phyloP scores from a whole-genome alignment of 2,329 filamentous ascomycete species.

The Fusarium lateritium region DNA sequence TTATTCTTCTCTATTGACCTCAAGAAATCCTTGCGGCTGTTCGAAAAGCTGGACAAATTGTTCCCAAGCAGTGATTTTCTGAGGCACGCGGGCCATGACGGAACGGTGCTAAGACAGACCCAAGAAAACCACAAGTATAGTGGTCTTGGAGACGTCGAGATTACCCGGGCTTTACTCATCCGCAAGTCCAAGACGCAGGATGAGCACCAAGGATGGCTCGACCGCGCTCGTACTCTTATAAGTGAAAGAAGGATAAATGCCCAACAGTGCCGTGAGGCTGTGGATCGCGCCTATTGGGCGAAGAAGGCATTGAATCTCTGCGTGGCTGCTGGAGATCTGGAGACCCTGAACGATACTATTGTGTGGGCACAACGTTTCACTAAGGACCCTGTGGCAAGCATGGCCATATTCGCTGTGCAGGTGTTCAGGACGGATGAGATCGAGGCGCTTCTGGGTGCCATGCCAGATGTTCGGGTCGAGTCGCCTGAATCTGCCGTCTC shows the following conservation, averaged over 20 bases:
- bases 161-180: slow-evolving; percentile 30
- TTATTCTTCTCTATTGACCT: slow-evolving; percentile 35
- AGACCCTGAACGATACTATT: slow-evolving; percentile 43
- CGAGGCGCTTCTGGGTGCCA: slow-evolving; percentile 31
- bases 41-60: slow-evolving; percentile 33
- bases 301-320: slow-evolving; percentile 48
- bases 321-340: slow-evolving; percentile 46
- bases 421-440: slow-evolving; percentile 38
- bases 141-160: slow-evolving; percentile 31
- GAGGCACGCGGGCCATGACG: not conserved
- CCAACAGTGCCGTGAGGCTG: slow-evolving; percentile 41
- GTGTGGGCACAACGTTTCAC: slow-evolving; percentile 51
- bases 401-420: slow-evolving; percentile 30
- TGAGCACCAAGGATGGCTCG: slow-evolving; percentile 31
- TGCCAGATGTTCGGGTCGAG: slow-evolving; percentile 17
- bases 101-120: slow-evolving; percentile 25
- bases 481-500: slow-evolving; percentile 10
- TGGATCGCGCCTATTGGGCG: slow-evolving; percentile 47
- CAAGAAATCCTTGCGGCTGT: slow-evolving; percentile 26
- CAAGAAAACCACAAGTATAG: slow-evolving; percentile 13
- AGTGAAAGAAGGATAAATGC: slow-evolving; percentile 45
- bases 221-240: slow-evolving; percentile 27
- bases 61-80: slow-evolving; percentile 40
- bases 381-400: slow-evolving; percentile 43
- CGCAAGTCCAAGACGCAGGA: slow-evolving; percentile 17